phyloP scores from a whole-genome alignment of 371 early-diverging fungal species.

The Lichtheimia corymbifera region DNA sequence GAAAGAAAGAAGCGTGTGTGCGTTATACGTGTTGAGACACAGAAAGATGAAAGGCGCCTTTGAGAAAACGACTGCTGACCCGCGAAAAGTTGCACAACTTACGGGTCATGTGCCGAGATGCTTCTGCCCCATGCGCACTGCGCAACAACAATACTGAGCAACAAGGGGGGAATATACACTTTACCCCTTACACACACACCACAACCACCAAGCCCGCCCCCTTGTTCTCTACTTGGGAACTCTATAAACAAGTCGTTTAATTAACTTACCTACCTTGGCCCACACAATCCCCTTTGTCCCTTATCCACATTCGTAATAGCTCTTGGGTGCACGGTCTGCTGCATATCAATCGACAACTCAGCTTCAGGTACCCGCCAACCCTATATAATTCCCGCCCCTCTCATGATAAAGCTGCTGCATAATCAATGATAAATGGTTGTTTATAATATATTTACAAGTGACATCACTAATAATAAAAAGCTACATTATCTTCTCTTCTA shows the following conservation, averaged over 20 bases:
- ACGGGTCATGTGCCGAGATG: background rate
- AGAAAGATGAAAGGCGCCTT: background rate
- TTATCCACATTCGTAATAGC: no score
- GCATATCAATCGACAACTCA: no score
- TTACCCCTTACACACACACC: no score
- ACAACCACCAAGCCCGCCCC: no score
- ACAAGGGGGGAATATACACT: no score
- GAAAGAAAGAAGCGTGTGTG: constrained; percentile 1
- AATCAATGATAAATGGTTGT: background rate
- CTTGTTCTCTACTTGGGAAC: no score
- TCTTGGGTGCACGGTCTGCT: no score
- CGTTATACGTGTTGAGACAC: background rate
- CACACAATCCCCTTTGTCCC: no score
- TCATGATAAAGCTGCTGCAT: background rate
- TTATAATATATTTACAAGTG: constrained; percentile 1
- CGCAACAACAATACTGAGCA: no score
- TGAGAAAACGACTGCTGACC: constrained; percentile 9
- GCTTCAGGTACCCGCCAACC: background rate
- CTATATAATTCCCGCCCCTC: background rate
- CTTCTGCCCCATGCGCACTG: no score
- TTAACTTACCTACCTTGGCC: no score
- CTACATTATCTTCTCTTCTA: background rate
- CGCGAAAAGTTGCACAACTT: constrained; percentile 2
- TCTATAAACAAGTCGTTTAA: no score
- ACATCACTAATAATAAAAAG: background rate